phyloP scores from a whole-genome alignment of 2,329 filamentous ascomycete genomes.

The Juglanconis juglandina region DNA sequence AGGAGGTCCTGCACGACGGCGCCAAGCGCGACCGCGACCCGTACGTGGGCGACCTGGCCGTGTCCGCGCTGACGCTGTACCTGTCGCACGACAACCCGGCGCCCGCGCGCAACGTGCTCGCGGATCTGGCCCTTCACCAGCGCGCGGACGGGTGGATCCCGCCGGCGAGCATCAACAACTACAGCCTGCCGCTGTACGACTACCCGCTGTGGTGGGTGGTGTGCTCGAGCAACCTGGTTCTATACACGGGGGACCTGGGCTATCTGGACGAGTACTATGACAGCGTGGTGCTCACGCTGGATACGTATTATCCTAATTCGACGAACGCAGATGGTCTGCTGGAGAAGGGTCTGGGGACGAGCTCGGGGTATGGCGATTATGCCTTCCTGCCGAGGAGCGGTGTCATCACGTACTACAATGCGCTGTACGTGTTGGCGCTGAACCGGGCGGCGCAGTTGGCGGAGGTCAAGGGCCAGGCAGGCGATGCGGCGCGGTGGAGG shows the following conservation, averaged over 20 bases:
- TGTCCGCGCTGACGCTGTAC: conserved; percentile 45
- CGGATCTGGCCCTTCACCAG: conserved; percentile 47
- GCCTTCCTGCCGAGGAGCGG: conserved; percentile 47
- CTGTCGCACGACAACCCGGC: conserved; percentile 41
- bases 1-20: conserved; percentile 46
- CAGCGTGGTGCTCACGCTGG: conserved; percentile 38
- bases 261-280: conserved; percentile 41
- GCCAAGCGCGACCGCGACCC: conserved; percentile 52
- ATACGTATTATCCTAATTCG: conserved; percentile 42
- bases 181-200: conserved; percentile 46
- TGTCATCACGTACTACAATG: conserved; percentile 50
- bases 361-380: conserved; percentile 46
- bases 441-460: conserved; percentile 42
- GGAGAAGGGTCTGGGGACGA: conserved; percentile 38
- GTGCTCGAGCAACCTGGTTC: conserved; percentile 44
- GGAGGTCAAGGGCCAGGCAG: conserved; percentile 24
- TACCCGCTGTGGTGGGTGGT: conserved; percentile 53
- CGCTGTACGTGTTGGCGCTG: conserved; percentile 46
- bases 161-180: conserved; percentile 48
- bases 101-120: conserved; percentile 44
- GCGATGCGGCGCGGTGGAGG: conserved; percentile 39
- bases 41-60: conserved; percentile 50
- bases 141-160: conserved; percentile 51
- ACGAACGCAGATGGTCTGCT: conserved; percentile 29
- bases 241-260: conserved; percentile 45